Conservation (phyloP, 2,329 filamentous ascomycete genomes). For the Didymella arachidicola region DNA sequence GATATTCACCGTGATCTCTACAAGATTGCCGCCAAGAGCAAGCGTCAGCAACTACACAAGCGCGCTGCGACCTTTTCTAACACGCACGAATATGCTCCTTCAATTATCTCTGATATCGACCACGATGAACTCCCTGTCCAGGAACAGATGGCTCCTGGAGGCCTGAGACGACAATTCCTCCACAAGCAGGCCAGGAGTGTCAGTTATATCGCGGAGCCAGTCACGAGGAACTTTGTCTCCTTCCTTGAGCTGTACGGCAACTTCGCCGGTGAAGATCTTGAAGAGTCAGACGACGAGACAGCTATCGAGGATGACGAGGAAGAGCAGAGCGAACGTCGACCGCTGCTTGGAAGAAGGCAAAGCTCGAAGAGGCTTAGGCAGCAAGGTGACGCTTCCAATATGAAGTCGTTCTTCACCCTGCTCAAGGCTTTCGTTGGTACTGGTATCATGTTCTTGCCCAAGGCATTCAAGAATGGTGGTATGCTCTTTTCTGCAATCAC, state of each 20-base stretch:
- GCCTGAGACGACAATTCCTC: conserved; percentile 63
- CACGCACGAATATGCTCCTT: conserved; percentile 46
- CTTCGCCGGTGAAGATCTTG: conserved; percentile 76
- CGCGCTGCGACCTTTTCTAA: conserved; percentile 74
- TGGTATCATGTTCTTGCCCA: conserved; percentile 82
- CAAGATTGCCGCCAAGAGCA: conserved; percentile 70
- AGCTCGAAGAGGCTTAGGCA: conserved; percentile 57
- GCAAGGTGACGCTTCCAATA: conserved; percentile 70
- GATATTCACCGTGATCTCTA: conserved; percentile 82
- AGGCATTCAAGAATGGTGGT: conserved; percentile 79
- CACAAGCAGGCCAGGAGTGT: conserved; percentile 52
- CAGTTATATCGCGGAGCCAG: conserved; percentile 59
- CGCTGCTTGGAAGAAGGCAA: conserved; percentile 66
- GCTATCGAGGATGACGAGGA: conserved; percentile 61
- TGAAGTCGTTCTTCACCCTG: conserved; percentile 79
- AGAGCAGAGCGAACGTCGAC: conserved; percentile 65
- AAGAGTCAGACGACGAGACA: conserved; percentile 65
- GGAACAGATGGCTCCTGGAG: conserved; percentile 60
- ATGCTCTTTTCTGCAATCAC: conserved; percentile 77
- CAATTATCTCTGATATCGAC: conserved; percentile 34
- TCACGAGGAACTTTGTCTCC: conserved; percentile 75
- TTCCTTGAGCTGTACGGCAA: conserved; percentile 79
- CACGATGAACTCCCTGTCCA: conserved; percentile 52
- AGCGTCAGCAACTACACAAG: conserved; percentile 54
- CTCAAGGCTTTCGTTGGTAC: conserved; percentile 82